Evolutionary conservation across 768 basidiomycete species (phyloP).

Genomic region (Neoboletus brunneissimus): DNA sequence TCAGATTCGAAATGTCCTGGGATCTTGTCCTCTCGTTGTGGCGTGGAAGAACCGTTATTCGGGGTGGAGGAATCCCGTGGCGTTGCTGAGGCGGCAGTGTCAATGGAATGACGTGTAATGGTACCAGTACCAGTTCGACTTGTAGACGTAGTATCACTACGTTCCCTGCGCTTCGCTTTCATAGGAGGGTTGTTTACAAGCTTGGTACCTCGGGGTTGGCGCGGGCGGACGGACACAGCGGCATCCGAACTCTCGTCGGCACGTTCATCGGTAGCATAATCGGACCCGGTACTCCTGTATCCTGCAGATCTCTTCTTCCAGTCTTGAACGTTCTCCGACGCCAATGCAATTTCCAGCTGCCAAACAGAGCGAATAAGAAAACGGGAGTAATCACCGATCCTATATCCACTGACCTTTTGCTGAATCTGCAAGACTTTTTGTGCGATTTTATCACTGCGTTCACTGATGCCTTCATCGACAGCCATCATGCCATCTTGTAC

Average conservation of each 20-base stretch:
- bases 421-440: conserved; percentile 88
- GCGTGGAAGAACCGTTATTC: conserved; percentile 26
- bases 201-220: conserved; percentile 38
- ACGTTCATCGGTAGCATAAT: conserved; percentile 44
- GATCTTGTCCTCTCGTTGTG: conserved; percentile 34
- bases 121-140: conserved; percentile 44
- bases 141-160: conserved; percentile 66
- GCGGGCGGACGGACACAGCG: conserved; percentile 38
- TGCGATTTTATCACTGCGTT: conserved; percentile 83
- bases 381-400: background rate
- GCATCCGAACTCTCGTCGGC: conserved; percentile 56
- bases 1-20: conserved; percentile 42
- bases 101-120: conserved; percentile 24
- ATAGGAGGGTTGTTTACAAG: conserved; percentile 31
- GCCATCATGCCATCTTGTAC: conserved; percentile 79
- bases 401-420: conserved; percentile 64
- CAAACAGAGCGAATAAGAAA: conserved; percentile 6
- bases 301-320: conserved; percentile 31
- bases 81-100: conserved; percentile 25
- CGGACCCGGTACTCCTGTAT: conserved; percentile 22
- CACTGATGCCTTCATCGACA: conserved; percentile 82
- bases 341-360: conserved; percentile 74
- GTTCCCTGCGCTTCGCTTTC: conserved; percentile 43
- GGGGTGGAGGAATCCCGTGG: conserved; percentile 29
- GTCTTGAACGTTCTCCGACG: conserved; percentile 48